Base-by-base conservation (phyloP, 148 eudicot species). In the Arbutus unedo region DNA sequence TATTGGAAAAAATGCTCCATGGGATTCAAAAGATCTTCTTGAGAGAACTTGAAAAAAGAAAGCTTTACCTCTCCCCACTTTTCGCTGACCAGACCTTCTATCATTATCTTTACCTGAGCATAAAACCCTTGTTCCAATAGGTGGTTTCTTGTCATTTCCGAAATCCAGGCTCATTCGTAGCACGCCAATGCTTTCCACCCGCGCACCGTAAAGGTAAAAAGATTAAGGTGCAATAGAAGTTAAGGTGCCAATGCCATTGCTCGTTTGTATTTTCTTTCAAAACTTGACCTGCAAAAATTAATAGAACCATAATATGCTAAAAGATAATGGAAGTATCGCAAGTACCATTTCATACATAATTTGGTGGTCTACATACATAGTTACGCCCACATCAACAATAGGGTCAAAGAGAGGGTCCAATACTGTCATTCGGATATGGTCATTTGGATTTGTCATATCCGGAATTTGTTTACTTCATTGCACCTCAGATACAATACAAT, bases 241-340 rank as follows among this genome's bases (percentile, higher is more conserved):
- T 45, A 4, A 18, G 70, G 14, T 59, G 4, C 70, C 51, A 78
- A 18, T n/a, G 49, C 38, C 68, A 59, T 18, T n/a, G 48, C 15
- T 6, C 66, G 45, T 10, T 55, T 3, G 51, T 6, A 18, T 77
- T 77, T 15, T 77, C 23, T 77, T 41, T 77, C 45, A 41, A 38
- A 77, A 44, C n/a, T 9, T 57, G 11, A 44, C 51, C 81, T 78
- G 53, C 51, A 78, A 43, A 78, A 77, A 21, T 54, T 55, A 50
- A 14, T 10, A 43, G 5, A 78, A 59, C 50, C 9, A 78, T 23
- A 23, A 57, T 44, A 45, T 9, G 68, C 53, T 59, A 59, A 47
- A 6, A 76, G 45, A 78, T 9, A 43, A 57, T 15, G 50, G 16
- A 55, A 38, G 31, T 11, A 9, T n/a, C 44, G 59, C 70, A 44